Conservation (phyloP, 306 rosid genomes). For the Acacia melanoxylon region DNA sequence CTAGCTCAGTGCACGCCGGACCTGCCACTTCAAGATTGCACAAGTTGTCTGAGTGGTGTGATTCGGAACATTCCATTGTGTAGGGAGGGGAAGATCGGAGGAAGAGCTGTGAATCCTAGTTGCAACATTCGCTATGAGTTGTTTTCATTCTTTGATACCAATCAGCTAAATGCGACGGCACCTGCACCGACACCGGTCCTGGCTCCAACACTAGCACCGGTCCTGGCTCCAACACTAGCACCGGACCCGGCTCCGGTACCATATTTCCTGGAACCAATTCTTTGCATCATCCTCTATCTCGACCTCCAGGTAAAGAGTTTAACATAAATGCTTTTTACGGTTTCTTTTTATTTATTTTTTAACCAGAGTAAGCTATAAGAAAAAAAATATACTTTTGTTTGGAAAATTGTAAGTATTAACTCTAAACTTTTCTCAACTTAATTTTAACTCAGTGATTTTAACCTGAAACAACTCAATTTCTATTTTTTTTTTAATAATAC, state of each 20-base stretch:
- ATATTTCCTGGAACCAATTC: neutral
- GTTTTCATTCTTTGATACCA: neutral
- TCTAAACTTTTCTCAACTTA: too few relatives aligned
- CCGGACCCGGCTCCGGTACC: neutral
- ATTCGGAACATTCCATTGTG: neutral
- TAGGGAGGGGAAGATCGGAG: neutral
- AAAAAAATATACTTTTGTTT: too few relatives aligned
- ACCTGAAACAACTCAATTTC: too few relatives aligned
- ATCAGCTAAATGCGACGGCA: neutral
- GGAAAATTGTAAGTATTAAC: too few relatives aligned
- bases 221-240: neutral
- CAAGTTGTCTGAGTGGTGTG: neutral
- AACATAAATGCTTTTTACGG: too few relatives aligned
- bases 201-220: neutral
- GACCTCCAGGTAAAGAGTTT: neutral
- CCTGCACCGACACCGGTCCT: neutral
- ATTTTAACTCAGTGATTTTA: too few relatives aligned
- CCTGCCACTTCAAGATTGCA: neutral
- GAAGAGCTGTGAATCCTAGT: neutral
- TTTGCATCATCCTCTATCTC: neutral
- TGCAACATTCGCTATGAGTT: neutral
- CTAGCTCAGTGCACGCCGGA: neutral
- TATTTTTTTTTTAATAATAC: too few relatives aligned
- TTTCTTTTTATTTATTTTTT: too few relatives aligned
- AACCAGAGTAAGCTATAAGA: too few relatives aligned